Conservation (phyloP, 2,329 filamentous ascomycete genomes). For the Trichophyton schoenleinii region DNA sequence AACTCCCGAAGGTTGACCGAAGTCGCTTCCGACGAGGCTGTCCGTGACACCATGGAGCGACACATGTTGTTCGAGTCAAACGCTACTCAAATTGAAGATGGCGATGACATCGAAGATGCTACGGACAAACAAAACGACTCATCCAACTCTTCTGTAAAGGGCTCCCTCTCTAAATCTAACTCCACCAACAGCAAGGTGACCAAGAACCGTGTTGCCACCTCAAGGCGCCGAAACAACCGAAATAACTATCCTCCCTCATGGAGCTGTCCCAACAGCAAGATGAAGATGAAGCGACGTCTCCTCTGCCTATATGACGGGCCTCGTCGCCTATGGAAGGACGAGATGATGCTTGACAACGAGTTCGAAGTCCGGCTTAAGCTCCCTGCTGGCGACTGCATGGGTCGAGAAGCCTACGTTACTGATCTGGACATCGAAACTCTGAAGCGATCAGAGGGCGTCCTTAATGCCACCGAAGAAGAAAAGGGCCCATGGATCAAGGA, state of each 20-base stretch:
- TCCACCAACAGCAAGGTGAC: slow-evolving; percentile 44
- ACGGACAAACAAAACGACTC: slow-evolving; percentile 19
- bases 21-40: slow-evolving; percentile 47
- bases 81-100: slow-evolving; percentile 39
- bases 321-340: slow-evolving; percentile 85
- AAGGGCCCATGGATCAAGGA: slow-evolving; percentile 61
- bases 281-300: slow-evolving; percentile 97
- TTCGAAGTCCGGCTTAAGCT: slow-evolving; percentile 84
- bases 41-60: slow-evolving; percentile 46
- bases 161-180: slow-evolving; percentile 14
- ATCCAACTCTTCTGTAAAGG: slow-evolving; percentile 37
- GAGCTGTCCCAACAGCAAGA: slow-evolving; percentile 83
- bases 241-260: slow-evolving; percentile 89
- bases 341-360: slow-evolving; percentile 95
- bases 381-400: slow-evolving; percentile 69
- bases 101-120: slow-evolving; percentile 45
- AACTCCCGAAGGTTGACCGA: slow-evolving; percentile 44
- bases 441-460: slow-evolving; percentile 74
- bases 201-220: slow-evolving; percentile 51
- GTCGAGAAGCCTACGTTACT: slow-evolving; percentile 70
- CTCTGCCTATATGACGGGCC: slow-evolving; percentile 83
- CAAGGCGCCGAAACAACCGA: slow-evolving; percentile 70
- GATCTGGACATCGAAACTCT: slow-evolving; percentile 87
- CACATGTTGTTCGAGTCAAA: slow-evolving; percentile 41
- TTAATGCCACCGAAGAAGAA: slow-evolving; percentile 68